Conservation (phyloP, 805 yeast species). For the Wickerhamiella dianesei region DNA sequence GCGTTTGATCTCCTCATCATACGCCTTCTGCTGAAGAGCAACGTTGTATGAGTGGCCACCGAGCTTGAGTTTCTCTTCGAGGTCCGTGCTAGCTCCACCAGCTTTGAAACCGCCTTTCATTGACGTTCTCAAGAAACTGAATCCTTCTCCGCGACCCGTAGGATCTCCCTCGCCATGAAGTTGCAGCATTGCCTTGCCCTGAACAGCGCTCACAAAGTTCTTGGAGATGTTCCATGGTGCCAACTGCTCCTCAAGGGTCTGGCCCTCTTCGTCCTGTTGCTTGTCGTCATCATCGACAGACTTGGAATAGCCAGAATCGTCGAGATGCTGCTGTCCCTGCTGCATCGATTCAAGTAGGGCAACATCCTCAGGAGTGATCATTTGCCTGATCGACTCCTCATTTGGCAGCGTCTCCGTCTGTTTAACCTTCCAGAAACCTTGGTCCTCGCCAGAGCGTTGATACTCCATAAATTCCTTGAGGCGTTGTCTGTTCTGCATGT, state of each 20-base stretch:
- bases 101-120: conserved; percentile 84
- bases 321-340: conserved; percentile 76
- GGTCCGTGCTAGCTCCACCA: conserved; percentile 13
- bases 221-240: conserved; percentile 92
- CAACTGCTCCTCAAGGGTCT: conserved; percentile 63
- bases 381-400: conserved; percentile 61
- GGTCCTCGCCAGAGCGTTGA: conserved; percentile 86
- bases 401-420: conserved; percentile 50
- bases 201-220: conserved; percentile 85
- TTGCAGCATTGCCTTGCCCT: conserved; percentile 93
- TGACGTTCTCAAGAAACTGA: conserved; percentile 76
- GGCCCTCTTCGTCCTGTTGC: conserved; percentile 28
- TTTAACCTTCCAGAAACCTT: conserved; percentile 87
- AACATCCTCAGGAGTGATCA: conserved; percentile 87
- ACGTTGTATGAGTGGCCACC: conserved; percentile 66
- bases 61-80: conserved; percentile 21
- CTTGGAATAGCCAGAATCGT: conserved; percentile 53
- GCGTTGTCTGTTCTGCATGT: conserved; percentile 92
- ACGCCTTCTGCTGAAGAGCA: conserved; percentile 76
- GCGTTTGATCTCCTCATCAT: conserved; percentile 75
- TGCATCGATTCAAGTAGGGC: conserved; percentile 82
- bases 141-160: conserved; percentile 78
- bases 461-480: conserved; percentile 96
- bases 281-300: conserved; percentile 30
- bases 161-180: conserved; percentile 93